Conservation (phyloP, 495 filamentous ascomycete species). For the Trichoderma asperelloides region DNA sequence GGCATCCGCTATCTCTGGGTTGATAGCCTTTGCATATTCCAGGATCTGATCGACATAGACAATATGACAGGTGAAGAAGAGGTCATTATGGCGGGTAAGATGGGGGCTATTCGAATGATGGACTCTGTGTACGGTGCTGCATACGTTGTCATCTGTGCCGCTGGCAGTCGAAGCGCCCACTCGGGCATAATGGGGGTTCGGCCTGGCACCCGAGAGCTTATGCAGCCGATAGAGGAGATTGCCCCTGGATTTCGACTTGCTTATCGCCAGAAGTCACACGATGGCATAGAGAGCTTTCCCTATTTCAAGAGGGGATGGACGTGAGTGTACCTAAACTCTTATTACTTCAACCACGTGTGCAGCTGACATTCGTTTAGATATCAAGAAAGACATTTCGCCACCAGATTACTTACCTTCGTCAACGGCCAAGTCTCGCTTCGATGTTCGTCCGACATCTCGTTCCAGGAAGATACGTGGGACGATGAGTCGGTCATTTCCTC, state of each 20-base stretch:
- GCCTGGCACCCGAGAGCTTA: slow-evolving; percentile 8
- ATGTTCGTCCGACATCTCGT: slow-evolving; percentile 1
- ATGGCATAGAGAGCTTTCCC: background rate
- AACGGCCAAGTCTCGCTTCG: slow-evolving; percentile 6
- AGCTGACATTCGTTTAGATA: background rate
- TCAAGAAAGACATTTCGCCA: slow-evolving; percentile 8
- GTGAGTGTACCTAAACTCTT: slow-evolving; percentile 7
- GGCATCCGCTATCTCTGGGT: slow-evolving; percentile 26
- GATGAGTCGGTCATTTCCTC: background rate
- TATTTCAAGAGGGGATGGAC: slow-evolving; percentile 14
- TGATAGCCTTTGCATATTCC: slow-evolving; percentile 26
- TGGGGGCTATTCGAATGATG: slow-evolving; percentile 15
- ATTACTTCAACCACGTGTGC: background rate
- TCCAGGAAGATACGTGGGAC: background rate
- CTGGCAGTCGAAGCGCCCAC: slow-evolving; percentile 11
- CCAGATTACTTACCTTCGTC: slow-evolving; percentile 6
- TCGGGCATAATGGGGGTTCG: slow-evolving; percentile 13
- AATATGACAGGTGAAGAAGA: too few relatives aligned
- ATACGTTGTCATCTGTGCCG: slow-evolving; percentile 19
- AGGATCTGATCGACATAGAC: slow-evolving; percentile 13
- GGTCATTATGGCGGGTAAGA: slow-evolving; percentile 14
- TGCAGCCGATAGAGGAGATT: slow-evolving; percentile 15
- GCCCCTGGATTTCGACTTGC: slow-evolving; percentile 13
- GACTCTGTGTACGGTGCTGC: slow-evolving; percentile 22
- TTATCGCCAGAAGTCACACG: slow-evolving; percentile 2